A percentile compares a stretch with the other conserved stretches of the same genome.
phyloP scores from a whole-genome alignment of 2,329 filamentous ascomycete genomes.

The Fonsecaea nubica region DNA sequence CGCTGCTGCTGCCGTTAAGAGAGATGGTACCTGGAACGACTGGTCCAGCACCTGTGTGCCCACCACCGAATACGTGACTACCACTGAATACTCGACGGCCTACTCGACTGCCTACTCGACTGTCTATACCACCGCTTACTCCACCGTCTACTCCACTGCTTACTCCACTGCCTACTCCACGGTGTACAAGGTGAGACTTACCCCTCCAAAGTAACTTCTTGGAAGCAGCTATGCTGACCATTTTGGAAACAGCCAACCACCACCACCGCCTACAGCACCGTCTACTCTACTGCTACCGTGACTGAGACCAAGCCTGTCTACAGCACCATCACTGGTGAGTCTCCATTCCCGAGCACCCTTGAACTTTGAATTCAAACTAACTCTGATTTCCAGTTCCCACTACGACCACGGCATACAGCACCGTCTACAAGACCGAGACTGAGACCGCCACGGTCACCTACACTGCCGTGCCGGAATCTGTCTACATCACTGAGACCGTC shows the following conservation, averaged over 20 bases:
- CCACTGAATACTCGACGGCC: constrained; percentile 13
- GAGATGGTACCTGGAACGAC: constrained; percentile 14
- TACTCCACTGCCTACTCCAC: constrained; percentile 10
- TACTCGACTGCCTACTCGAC: constrained; percentile 17
- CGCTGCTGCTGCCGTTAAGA: constrained; percentile 16
- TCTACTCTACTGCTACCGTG: constrained; percentile 11
- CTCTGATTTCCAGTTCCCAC: not conserved
- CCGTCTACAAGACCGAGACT: not conserved
- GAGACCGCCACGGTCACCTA: not conserved
- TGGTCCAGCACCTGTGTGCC: constrained; percentile 2
- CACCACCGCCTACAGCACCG: not conserved
- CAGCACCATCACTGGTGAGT: constrained; percentile 7
- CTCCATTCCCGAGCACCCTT: not conserved
- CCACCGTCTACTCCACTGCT: constrained; percentile 8
- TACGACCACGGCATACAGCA: not conserved
- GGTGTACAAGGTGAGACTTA: constrained; percentile 2
- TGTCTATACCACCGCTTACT: constrained; percentile 8
- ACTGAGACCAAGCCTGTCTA: constrained; percentile 8
- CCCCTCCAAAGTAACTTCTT: not conserved
- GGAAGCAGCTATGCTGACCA: not conserved
- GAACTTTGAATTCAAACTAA: not conserved
- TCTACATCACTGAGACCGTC: constrained; percentile 2
- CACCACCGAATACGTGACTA: constrained; percentile 4
- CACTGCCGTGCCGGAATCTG: not conserved
- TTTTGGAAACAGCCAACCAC: constrained; percentile 3